phyloP scores from a whole-genome alignment of 495 filamentous ascomycete genomes.

The Aspergillus steynii region DNA sequence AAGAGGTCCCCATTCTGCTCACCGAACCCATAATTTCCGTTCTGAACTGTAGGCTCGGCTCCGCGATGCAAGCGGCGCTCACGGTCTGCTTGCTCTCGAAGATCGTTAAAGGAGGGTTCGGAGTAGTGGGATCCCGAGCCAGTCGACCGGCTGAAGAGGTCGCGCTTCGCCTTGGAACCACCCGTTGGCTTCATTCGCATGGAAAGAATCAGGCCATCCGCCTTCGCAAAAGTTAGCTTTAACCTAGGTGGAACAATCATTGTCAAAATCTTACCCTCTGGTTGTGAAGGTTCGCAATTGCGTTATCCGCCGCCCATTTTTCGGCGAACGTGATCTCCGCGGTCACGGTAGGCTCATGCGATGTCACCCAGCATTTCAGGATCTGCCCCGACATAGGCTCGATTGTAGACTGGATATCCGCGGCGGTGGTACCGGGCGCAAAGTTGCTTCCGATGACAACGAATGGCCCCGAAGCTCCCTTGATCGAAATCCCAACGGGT shows the following conservation, averaged over 20 bases:
- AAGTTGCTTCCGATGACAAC: slow-evolving; percentile 89
- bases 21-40: slow-evolving; percentile 62
- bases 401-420: slow-evolving; percentile 89
- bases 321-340: slow-evolving; percentile 83
- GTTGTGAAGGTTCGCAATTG: slow-evolving; percentile 82
- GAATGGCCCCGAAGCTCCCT: slow-evolving; percentile 71
- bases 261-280: slow-evolving; percentile 63
- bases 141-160: slow-evolving; percentile 31
- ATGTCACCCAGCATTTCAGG: slow-evolving; percentile 68
- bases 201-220: slow-evolving; percentile 79
- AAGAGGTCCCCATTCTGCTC: not conserved
- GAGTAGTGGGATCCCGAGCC: slow-evolving; percentile 7
- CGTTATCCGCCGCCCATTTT: slow-evolving; percentile 73
- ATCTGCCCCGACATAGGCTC: slow-evolving; percentile 70
- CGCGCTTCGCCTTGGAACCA: slow-evolving; percentile 28
- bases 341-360: slow-evolving; percentile 72
- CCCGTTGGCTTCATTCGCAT: slow-evolving; percentile 65
- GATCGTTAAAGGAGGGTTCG: slow-evolving; percentile 37
- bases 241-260: not conserved
- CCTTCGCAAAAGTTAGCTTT: slow-evolving; percentile 51
- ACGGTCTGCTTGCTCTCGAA: slow-evolving; percentile 50
- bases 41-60: slow-evolving; percentile 52
- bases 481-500: slow-evolving; percentile 66
- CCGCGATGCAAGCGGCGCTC: slow-evolving; percentile 42
- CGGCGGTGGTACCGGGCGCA: slow-evolving; percentile 87